Evolutionary conservation across 352 stramenopile genomes (phyloP), one percentile per base, ranked within the genome.

Genomic region (Globisporangium apiculatum): DNA sequence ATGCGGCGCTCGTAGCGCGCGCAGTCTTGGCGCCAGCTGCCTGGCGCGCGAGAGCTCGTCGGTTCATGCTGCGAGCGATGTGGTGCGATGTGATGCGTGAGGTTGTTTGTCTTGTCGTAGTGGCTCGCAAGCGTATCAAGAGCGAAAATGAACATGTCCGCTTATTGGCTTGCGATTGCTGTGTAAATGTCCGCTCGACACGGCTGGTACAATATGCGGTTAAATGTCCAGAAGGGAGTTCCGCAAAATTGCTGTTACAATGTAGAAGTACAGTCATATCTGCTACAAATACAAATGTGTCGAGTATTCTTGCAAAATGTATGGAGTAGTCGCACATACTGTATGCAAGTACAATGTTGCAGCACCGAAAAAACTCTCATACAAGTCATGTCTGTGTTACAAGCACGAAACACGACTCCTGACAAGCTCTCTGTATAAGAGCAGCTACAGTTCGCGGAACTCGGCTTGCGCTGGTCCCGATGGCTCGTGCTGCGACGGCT

Each of bases 391-490:
- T 7, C 42, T 35, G 5, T 31, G 45, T 35, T 31, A 4, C 7
- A 49, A 35, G 45, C 45, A 14, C 7, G 15, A 18, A 4, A 8
- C 7, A 17, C 45, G 7, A 49, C 14, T 35, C 14, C 24, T 31
- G 24, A 31, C 24, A 31, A 31, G 24, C 24, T 31, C 24, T 31
- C 24, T 31, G 24, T 31, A 31, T 31, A 31, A 31, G 24, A 31
- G 4, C 40, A 48, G n/a, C 51, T 83, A 92, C 37, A 94, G 61
- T 57, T 94, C 84, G 46, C 83, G 79, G 61, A 73, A 94, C 68
- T 94, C 80, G 48, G 84, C 84, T 65, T 92, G 74, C 50, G 71
- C 55, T n/a, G 81, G 79, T 4, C 68, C 72, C 5, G 73, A 62
- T 42, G 52, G 15, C 14, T 38, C 62, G 42, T 65, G 62, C 68